Base-by-base conservation (phyloP, 192 early-diverging fungal species). In the Mortierella claussenii region DNA sequence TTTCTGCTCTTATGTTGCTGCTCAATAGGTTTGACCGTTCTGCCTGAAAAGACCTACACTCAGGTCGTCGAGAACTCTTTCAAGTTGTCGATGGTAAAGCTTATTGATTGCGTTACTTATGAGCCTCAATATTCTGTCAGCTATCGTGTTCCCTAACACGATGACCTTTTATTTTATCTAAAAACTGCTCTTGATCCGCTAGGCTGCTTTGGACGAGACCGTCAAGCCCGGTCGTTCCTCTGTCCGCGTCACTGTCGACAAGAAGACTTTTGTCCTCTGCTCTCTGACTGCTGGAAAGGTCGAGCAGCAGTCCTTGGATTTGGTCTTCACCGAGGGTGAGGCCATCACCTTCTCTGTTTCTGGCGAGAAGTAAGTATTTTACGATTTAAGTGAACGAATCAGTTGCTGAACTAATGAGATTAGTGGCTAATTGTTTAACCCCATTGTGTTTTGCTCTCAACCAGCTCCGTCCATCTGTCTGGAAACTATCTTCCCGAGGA, bases 201-300 rank as follows among this genome's bases (percentile, higher is more conserved):
- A 92, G 91, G 91, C 92, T 60, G 86, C 91, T 28, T 85, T 95
- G 40, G 86, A 80, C 52, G 80, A 82, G 20, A 70, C 76, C 30
- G 65, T 85, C 40, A 82, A 82, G 47, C 81, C 80, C 8, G 68
- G 70, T 44, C 89, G 93, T 68, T 87, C 90, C 2, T 89, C 89
- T 31, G 82, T 96, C 48, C 61, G 83, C 26, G 71, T 94, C 64
- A 89, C 83, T 9, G 86, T 89, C 23, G 89, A 91, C 52, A 86
- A 89, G 58, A 87, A 89, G 80, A 83, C 80, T 31, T 95, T 90
- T 81, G 83, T 87, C 2, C 83, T 95, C 48, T 94, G 93, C 80
- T 87, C 89, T 36, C 73, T 96, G 80, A 88, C 81, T 31, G 84
- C 92, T 21, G 91, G 89, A 58, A 79, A 86, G 64, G 82, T 86